Evolutionary conservation across 148 eudicot genomes (phyloP).

Genomic region (Cornus florida): DNA sequence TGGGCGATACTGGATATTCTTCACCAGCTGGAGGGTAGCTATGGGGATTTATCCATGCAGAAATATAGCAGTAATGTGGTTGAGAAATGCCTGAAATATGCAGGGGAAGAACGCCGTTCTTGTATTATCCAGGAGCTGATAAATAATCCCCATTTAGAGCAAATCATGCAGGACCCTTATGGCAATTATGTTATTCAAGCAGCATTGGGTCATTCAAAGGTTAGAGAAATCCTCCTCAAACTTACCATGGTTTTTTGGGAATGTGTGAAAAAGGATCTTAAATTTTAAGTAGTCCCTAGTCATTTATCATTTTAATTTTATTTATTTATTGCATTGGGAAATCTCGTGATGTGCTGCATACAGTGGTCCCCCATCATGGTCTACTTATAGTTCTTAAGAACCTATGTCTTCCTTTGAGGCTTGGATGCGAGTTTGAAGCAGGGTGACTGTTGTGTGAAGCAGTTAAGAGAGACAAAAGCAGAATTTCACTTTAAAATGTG

Average conservation of each 20-base stretch:
- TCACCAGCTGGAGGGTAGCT: conserved; percentile 34
- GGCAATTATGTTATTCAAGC: conserved; percentile 45
- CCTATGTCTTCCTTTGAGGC: too few species aligned
- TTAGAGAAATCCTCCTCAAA: conserved; percentile 9
- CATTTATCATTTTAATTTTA: too few species aligned
- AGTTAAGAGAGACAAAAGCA: too few species aligned
- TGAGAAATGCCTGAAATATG: conserved; percentile 42
- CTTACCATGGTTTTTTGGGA: neutral
- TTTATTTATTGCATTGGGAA: too few species aligned
- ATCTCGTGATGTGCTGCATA: too few species aligned
- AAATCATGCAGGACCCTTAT: conserved; percentile 43
- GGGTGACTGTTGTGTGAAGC: too few species aligned
- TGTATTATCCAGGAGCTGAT: conserved; percentile 32
- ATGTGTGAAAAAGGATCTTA: too few species aligned
- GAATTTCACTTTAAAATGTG: too few species aligned
- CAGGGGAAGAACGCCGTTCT: conserved; percentile 28
- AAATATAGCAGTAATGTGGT: conserved; percentile 42
- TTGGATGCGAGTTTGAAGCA: too few species aligned
- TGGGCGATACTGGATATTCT: conserved; percentile 33
- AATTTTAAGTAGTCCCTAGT: too few species aligned
- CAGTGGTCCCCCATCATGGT: too few species aligned
- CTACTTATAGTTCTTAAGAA: too few species aligned
- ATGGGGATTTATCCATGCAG: conserved; percentile 39
- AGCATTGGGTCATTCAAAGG: conserved; percentile 36
- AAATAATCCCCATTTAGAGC: conserved; percentile 29